Evolutionary conservation across 257 asterid species (phyloP).

Genomic region (Coffea canephora): DNA sequence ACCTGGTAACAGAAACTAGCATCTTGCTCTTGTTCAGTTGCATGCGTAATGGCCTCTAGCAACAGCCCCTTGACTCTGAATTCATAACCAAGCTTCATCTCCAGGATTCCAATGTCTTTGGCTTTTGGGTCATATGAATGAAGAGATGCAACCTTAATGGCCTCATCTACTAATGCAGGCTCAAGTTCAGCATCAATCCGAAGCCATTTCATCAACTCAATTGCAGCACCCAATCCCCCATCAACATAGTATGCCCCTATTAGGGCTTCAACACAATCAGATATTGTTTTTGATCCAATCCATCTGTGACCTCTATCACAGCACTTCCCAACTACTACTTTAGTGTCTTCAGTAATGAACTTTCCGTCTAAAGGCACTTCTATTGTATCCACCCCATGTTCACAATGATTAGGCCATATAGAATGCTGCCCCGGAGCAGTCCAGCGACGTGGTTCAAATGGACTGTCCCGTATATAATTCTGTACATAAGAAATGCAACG

Average conservation of each 20-base stretch:
- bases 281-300: conserved; percentile 83
- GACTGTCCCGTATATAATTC: conserved; percentile 69
- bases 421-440: conserved; percentile 88
- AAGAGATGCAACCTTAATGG: conserved; percentile 59
- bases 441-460: conserved; percentile 91
- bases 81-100: conserved; percentile 61
- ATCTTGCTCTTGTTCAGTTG: conserved; percentile 40
- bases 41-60: conserved; percentile 89
- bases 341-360: conserved; percentile 51
- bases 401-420: conserved; percentile 64
- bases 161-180: conserved; percentile 58
- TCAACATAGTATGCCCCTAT: conserved; percentile 94
- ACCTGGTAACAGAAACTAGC: conserved; percentile 66
- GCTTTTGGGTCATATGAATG: conserved; percentile 54
- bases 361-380: conserved; percentile 72
- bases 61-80: conserved; percentile 76
- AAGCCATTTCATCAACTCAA: conserved; percentile 79
- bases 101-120: conserved; percentile 46
- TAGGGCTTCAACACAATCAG: conserved; percentile 93
- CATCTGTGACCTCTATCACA: conserved; percentile 93
- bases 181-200: conserved; percentile 59
- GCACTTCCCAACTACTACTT: conserved; percentile 57
- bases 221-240: conserved; percentile 72
- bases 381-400: conserved; percentile 56
- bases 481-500: conserved; percentile 25